Evolutionary conservation across 1,284 basidiomycete genomes (phyloP).

Genomic region (Ustilago esculenta): DNA sequence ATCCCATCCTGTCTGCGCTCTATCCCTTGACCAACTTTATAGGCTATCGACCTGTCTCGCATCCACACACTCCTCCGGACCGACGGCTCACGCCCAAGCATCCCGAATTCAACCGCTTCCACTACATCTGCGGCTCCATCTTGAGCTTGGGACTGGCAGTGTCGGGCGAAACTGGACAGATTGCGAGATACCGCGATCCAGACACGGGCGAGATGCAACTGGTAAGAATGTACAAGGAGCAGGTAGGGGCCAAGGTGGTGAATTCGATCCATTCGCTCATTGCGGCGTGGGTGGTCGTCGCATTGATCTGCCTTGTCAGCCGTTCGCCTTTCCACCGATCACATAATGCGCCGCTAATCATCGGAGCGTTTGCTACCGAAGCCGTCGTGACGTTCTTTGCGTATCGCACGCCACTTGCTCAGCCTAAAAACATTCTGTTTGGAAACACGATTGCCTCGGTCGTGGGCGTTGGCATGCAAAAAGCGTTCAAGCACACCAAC

Average conservation of each 20-base stretch:
- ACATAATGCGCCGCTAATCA: slow-evolving; percentile 38
- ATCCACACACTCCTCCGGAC: slow-evolving; percentile 29
- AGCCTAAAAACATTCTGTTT: slow-evolving; percentile 56
- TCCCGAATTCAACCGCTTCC: slow-evolving; percentile 35
- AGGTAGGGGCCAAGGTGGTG: slow-evolving; percentile 23
- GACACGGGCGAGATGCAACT: slow-evolving; percentile 26
- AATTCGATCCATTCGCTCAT: slow-evolving; percentile 41
- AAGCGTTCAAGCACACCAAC: slow-evolving; percentile 36
- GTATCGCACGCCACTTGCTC: slow-evolving; percentile 44
- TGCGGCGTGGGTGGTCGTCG: slow-evolving; percentile 33
- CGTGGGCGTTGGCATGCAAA: slow-evolving; percentile 52
- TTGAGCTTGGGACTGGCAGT: slow-evolving; percentile 29
- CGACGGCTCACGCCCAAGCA: slow-evolving; percentile 5
- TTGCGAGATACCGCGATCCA: slow-evolving; percentile 29
- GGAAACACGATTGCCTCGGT: slow-evolving; percentile 55
- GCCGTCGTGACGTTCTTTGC: slow-evolving; percentile 57
- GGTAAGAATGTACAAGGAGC: slow-evolving; percentile 29
- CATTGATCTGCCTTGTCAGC: slow-evolving; percentile 20
- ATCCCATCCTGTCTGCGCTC: slow-evolving; percentile 19
- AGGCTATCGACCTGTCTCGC: slow-evolving; percentile 38
- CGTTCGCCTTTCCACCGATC: slow-evolving; percentile 31
- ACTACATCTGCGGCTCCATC: slow-evolving; percentile 30
- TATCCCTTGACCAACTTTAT: slow-evolving; percentile 44
- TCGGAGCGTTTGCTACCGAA: slow-evolving; percentile 57
- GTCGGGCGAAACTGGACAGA: slow-evolving; percentile 20